Percentiles rank a stretch among this genome's conserved stretches.
Conservation (phyloP, 345 rosid species). For the Eucalyptus curtisii region DNA sequence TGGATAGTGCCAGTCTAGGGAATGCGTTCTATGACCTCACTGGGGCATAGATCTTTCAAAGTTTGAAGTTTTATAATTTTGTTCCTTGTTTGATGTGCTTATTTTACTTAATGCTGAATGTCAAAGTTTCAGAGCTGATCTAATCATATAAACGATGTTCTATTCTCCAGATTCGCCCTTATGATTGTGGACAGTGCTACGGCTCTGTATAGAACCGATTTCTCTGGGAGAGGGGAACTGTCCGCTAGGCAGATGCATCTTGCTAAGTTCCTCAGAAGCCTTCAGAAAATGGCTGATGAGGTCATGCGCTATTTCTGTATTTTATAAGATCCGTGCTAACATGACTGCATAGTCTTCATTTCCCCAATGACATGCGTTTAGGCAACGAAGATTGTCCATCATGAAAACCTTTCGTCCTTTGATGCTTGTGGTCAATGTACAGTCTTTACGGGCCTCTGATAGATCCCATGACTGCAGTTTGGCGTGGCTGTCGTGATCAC, state of each 20-base stretch:
- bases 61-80: neutral
- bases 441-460: neutral
- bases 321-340: neutral
- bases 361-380: neutral
- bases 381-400: neutral
- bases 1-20: neutral
- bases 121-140: neutral
- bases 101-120: neutral
- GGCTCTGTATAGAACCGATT: constrained; percentile 90
- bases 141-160: neutral
- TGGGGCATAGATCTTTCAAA: neutral
- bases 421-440: neutral
- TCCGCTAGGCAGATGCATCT: constrained; percentile 99
- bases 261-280: constrained; percentile 91
- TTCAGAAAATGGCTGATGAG: constrained; percentile 97
- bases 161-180: constrained; percentile 63
- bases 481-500: constrained; percentile 95
- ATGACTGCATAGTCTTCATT: neutral
- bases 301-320: constrained; percentile 3
- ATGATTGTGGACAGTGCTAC: constrained; percentile 97
- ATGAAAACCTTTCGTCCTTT: neutral
- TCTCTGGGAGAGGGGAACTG: constrained; percentile 90
- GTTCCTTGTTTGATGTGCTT: neutral
- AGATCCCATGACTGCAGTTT: constrained; percentile 28
- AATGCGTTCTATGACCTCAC: neutral